phyloP scores from a whole-genome alignment of 2,329 filamentous ascomycete species.

The Nemania sp. region DNA sequence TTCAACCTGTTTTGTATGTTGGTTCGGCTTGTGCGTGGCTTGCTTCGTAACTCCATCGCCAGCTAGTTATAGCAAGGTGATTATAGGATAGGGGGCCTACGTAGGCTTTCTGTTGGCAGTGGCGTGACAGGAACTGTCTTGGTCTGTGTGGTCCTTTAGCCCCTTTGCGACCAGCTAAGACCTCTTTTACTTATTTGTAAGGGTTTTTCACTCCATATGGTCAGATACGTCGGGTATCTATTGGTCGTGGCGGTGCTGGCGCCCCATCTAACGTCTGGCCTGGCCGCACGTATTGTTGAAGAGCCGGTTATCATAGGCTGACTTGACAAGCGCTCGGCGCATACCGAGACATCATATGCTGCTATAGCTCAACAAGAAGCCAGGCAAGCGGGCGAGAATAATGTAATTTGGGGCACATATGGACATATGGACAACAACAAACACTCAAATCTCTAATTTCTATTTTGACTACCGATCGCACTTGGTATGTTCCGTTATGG shows the following conservation, averaged over 20 bases:
- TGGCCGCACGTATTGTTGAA: constrained; percentile 6
- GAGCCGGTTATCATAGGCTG: constrained; percentile 3
- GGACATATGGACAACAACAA: constrained; percentile 2
- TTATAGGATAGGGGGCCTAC: background rate
- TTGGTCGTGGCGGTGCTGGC: constrained; percentile 1
- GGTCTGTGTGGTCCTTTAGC: background rate
- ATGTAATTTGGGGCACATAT: background rate
- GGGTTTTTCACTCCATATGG: background rate
- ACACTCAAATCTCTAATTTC: background rate
- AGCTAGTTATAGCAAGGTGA: constrained; percentile 2
- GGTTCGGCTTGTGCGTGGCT: background rate
- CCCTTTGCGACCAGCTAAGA: background rate
- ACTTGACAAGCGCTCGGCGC: constrained; percentile 9
- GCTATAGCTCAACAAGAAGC: constrained; percentile 9
- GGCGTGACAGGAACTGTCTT: constrained; percentile 1
- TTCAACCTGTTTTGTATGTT: background rate
- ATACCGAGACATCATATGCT: constrained; percentile 2
- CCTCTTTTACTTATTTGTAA: constrained; percentile 3
- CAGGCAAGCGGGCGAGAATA: constrained; percentile 3
- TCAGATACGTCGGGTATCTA: background rate
- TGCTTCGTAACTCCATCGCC: background rate
- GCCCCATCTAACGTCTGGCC: constrained; percentile 1
- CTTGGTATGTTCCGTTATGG: background rate
- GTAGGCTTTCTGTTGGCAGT: constrained; percentile 1
- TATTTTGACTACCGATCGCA: background rate